Evolutionary conservation across 176 grass and related monocot genomes (phyloP).

Genomic region (Chrysopogon serrulatus): DNA sequence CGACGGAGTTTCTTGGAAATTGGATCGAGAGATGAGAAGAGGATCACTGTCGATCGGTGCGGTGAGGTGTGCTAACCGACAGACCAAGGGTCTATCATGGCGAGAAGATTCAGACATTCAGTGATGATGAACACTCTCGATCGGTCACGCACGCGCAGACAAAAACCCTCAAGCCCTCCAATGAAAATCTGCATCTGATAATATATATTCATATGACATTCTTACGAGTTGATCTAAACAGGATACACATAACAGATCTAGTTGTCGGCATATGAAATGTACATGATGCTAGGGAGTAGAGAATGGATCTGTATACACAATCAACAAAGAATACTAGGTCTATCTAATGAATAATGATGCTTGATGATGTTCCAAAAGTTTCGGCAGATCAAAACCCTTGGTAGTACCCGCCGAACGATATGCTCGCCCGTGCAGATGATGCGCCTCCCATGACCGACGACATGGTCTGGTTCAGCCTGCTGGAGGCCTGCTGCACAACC

Average conservation of each 20-base stretch:
- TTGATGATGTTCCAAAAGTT: background rate
- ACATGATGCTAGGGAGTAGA: background rate
- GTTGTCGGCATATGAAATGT: background rate
- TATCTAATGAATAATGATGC: background rate
- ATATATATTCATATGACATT: background rate
- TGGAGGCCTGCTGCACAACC: conserved; percentile 52
- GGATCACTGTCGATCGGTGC: background rate
- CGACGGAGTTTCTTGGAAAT: background rate
- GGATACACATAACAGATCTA: background rate
- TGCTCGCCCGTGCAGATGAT: conserved; percentile 49
- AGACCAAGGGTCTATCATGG: background rate
- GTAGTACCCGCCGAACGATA: conserved; percentile 76
- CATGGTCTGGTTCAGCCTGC: conserved; percentile 72
- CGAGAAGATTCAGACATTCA: background rate
- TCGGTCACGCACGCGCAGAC: background rate
- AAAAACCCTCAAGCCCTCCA: background rate
- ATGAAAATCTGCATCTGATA: background rate
- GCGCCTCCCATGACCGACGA: conserved; percentile 57
- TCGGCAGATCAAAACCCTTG: conserved; percentile 39
- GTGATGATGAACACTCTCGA: background rate
- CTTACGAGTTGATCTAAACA: background rate
- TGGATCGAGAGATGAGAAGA: background rate
- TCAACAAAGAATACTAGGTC: background rate
- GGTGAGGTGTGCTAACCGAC: background rate
- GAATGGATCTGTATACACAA: background rate